phyloP scores from a whole-genome alignment of 106 monocot genomes.

The Dioscorea alata region DNA sequence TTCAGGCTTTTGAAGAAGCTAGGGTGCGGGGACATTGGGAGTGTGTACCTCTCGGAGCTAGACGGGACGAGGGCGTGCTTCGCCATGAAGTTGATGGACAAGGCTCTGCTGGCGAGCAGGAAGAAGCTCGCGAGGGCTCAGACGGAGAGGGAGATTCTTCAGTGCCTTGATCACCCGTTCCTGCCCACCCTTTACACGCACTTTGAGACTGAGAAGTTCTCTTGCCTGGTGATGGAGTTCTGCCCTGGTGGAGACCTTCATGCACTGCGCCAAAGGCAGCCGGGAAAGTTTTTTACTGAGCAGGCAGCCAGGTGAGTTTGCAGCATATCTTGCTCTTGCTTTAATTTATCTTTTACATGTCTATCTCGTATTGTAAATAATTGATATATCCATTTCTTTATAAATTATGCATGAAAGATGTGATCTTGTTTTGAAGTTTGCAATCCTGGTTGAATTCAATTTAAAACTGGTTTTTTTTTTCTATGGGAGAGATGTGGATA shows the following conservation, averaged over 20 bases:
- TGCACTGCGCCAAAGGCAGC: background rate
- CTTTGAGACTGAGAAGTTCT: too few relatives aligned
- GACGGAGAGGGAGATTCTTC: background rate
- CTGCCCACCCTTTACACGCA: background rate
- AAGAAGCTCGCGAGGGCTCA: background rate
- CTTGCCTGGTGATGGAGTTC: too few relatives aligned
- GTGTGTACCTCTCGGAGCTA: background rate
- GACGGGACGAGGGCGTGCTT: background rate
- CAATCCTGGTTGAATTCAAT: too few relatives aligned
- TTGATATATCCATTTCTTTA: too few relatives aligned
- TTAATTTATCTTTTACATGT: too few relatives aligned
- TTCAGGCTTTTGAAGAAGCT: background rate
- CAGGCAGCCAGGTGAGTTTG: background rate
- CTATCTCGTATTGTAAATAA: too few relatives aligned
- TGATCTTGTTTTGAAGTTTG: too few relatives aligned
- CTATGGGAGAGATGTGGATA: too few relatives aligned
- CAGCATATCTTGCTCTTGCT: too few relatives aligned
- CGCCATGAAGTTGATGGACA: conserved; percentile 1
- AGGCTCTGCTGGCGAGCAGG: background rate
- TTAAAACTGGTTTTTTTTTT: too few relatives aligned
- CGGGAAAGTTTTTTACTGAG: background rate
- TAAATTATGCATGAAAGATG: too few relatives aligned
- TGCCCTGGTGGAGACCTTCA: background rate
- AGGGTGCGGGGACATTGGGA: background rate
- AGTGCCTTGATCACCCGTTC: background rate